phyloP scores from a whole-genome alignment of 2,329 filamentous ascomycete species.

The Venturia carpophila region DNA sequence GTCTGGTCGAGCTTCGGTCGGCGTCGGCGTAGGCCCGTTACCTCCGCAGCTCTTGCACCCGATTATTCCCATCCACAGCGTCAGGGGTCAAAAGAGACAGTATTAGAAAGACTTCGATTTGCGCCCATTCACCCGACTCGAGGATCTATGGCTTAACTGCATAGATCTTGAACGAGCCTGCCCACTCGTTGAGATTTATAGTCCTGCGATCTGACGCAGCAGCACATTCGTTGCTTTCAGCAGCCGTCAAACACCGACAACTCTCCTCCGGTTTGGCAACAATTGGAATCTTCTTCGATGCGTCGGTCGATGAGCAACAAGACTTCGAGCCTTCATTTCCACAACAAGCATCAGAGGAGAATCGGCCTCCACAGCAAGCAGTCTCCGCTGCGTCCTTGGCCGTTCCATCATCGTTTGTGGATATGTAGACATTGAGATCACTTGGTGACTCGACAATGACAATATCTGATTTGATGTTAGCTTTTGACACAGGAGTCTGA shows the following conservation, averaged over 20 bases:
- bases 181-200: constrained; percentile 20
- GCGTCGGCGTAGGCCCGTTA: too few species aligned
- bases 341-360: neutral
- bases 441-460: constrained; percentile 39
- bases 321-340: neutral
- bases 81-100: too few species aligned
- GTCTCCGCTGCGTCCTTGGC: constrained; percentile 12
- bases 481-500: neutral
- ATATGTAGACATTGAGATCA: constrained; percentile 43
- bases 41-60: too few species aligned
- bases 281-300: neutral
- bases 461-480: constrained; percentile 29
- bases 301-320: constrained; percentile 7
- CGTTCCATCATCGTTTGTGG: constrained; percentile 18
- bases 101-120: too few species aligned
- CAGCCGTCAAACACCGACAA: neutral
- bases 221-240: constrained; percentile 4
- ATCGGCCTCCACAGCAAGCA: neutral
- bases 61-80: neutral
- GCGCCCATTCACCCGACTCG: too few species aligned
- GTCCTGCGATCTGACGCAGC: neutral
- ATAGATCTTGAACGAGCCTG: constrained; percentile 20
- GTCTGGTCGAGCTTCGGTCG: neutral
- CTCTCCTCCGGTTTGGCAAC: neutral
- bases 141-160: constrained; percentile 13